These are phyloP conservation scores for Uromyces viciae-fabae DNA, from an alignment of 1,284 basidiomycete genomes.

Conservation along the genomic window DNA sequence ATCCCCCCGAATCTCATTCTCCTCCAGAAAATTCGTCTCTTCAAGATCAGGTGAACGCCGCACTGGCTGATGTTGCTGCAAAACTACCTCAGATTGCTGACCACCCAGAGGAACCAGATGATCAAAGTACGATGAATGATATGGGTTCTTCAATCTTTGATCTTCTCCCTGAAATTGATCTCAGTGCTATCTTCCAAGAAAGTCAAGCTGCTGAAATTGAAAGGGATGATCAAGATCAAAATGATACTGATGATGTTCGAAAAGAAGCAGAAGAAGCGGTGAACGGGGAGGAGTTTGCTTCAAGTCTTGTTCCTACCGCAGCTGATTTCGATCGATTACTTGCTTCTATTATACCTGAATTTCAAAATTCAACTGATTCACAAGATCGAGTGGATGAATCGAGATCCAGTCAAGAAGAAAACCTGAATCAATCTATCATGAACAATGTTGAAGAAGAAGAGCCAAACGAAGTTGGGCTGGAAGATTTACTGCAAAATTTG, in stretches of 20 bases:
- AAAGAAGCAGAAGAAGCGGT: background rate
- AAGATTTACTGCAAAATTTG: constrained; percentile 21
- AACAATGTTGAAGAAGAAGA: background rate
- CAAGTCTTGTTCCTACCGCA: constrained; percentile 1
- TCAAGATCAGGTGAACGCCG: constrained; percentile 43
- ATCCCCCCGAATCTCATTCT: background rate
- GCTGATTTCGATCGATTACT: constrained; percentile 28
- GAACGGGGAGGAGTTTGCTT: background rate
- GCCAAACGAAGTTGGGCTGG: constrained; percentile 1
- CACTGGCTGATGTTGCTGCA: constrained; percentile 38
- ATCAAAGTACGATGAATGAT: constrained; percentile 19
- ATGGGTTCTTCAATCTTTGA: constrained; percentile 10
- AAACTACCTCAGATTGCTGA: constrained; percentile 14
- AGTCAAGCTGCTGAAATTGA: constrained; percentile 30
- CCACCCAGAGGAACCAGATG: background rate
- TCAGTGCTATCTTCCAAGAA: constrained; percentile 24
- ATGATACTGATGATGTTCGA: background rate
- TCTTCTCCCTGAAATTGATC: constrained; percentile 28
- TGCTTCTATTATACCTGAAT: constrained; percentile 10
- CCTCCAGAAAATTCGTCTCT: constrained; percentile 10
- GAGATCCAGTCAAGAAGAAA: background rate
- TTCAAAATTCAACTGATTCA: background rate
- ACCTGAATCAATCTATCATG: background rate
- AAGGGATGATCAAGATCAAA: constrained; percentile 2
- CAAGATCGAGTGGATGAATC: background rate